These are phyloP conservation scores for Phytophthora rubi DNA, from an alignment of 352 stramenopile genomes.

Conservation along the genomic window DNA sequence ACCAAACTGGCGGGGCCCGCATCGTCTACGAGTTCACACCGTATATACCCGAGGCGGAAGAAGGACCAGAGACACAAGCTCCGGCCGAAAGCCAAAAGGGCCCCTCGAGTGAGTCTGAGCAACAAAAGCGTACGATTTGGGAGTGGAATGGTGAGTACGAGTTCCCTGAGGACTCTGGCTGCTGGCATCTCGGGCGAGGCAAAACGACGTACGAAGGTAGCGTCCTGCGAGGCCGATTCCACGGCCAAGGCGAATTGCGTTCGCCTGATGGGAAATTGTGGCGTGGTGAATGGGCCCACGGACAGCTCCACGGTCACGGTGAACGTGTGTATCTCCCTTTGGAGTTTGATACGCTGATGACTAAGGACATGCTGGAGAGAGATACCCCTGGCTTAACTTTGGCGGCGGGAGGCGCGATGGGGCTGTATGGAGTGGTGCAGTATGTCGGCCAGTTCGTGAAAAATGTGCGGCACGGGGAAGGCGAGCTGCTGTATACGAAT, in stretches of 20 bases:
- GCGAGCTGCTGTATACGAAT: conserved; percentile 62
- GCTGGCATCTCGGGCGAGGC: conserved; percentile 66
- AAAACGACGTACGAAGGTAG: conserved; percentile 59
- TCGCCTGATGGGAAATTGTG: conserved; percentile 68
- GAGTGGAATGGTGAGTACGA: conserved; percentile 71
- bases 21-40: conserved; percentile 57
- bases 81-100: conserved; percentile 4
- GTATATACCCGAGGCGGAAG: neutral
- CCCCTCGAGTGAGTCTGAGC: neutral
- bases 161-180: conserved; percentile 62
- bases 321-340: conserved; percentile 63
- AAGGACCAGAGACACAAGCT: conserved; percentile 5
- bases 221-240: conserved; percentile 65
- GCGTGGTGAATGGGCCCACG: conserved; percentile 55
- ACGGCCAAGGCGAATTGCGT: conserved; percentile 57
- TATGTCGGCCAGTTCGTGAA: conserved; percentile 62
- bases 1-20: conserved; percentile 49
- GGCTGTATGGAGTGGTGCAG: conserved; percentile 61
- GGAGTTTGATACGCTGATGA: conserved; percentile 44
- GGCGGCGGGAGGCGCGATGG: conserved; percentile 14
- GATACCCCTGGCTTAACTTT: conserved; percentile 11
- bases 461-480: conserved; percentile 57
- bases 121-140: conserved; percentile 4
- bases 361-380: conserved; percentile 40
- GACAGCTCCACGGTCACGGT: conserved; percentile 55